These are phyloP conservation scores for Pythium plurisporium DNA, from an alignment of 352 stramenopile genomes.

Conservation along the genomic window DNA sequence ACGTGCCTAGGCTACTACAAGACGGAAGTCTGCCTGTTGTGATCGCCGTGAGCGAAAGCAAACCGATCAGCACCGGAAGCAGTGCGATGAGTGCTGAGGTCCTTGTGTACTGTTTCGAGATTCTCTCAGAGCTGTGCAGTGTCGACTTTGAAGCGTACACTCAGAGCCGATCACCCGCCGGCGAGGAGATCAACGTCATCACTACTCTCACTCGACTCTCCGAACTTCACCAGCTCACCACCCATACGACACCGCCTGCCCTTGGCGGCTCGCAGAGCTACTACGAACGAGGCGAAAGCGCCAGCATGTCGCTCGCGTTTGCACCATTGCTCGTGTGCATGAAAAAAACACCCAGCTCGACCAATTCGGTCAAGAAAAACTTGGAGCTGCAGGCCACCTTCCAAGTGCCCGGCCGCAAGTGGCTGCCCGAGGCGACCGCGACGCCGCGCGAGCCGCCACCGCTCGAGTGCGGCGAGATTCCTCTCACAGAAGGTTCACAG, in stretches of 20 bases:
- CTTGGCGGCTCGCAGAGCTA: constrained; percentile 17
- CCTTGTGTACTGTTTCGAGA: constrained; percentile 57
- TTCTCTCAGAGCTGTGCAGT: constrained; percentile 66
- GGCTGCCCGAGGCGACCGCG: constrained; percentile 35
- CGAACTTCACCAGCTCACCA: constrained; percentile 32
- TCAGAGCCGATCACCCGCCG: background rate
- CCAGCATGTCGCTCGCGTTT: constrained; percentile 20
- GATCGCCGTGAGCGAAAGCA: constrained; percentile 42
- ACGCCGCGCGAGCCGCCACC: constrained; percentile 46
- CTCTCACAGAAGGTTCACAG: constrained; percentile 51
- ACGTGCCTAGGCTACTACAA: constrained; percentile 39
- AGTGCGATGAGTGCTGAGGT: constrained; percentile 23
- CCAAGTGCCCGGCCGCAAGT: constrained; percentile 56
- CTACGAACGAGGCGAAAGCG: constrained; percentile 39
- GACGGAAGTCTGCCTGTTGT: constrained; percentile 53
- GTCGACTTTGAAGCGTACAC: constrained; percentile 50
- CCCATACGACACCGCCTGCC: background rate
- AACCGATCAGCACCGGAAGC: background rate
- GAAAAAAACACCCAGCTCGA: constrained; percentile 43
- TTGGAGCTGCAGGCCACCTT: constrained; percentile 63
- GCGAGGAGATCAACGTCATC: constrained; percentile 64
- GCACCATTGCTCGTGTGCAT: constrained; percentile 54
- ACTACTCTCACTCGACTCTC: constrained; percentile 65
- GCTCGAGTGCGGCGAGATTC: constrained; percentile 53
- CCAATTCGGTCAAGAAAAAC: constrained; percentile 57